These are phyloP conservation scores for Populus pruinosa DNA, from an alignment of 345 rosid genomes.

Conservation along the genomic window DNA sequence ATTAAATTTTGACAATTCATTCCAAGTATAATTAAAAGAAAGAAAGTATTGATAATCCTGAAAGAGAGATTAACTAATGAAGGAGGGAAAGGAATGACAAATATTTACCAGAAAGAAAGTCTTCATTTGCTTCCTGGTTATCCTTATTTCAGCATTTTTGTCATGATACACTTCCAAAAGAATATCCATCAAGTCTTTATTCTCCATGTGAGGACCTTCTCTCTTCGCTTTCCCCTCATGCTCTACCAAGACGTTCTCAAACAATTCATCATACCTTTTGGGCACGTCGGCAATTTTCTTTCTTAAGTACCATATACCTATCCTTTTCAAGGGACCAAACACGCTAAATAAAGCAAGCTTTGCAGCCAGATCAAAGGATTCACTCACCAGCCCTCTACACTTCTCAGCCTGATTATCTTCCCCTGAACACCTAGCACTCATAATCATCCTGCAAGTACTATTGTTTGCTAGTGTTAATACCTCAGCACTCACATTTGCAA, in stretches of 20 bases:
- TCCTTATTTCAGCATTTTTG: conserved; percentile 32
- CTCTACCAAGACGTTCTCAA: conserved; percentile 13
- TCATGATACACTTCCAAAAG: conserved; percentile 37
- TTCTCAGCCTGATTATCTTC: conserved; percentile 36
- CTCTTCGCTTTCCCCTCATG: conserved; percentile 9
- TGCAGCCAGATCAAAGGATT: conserved; percentile 19
- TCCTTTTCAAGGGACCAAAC: conserved; percentile 10
- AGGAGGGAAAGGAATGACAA: neutral
- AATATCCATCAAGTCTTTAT: conserved; percentile 46
- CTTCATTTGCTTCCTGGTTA: conserved; percentile 35
- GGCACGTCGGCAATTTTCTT: neutral
- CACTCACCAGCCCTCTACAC: conserved; percentile 23
- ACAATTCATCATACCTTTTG: conserved; percentile 6
- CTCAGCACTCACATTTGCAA: conserved; percentile 9
- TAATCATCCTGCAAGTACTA: conserved; percentile 36
- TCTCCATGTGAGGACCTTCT: conserved; percentile 3
- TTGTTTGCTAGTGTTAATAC: conserved; percentile 8
- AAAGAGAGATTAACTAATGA: neutral
- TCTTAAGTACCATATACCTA: neutral
- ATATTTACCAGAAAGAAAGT: conserved; percentile 32
- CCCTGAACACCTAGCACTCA: conserved; percentile 38
- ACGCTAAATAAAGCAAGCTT: conserved; percentile 16
- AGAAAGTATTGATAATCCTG: neutral
- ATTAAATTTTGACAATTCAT: neutral
- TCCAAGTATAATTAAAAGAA: neutral